Base-by-base conservation (phyloP, 1,284 basidiomycete species). In the Irpex sp. region DNA sequence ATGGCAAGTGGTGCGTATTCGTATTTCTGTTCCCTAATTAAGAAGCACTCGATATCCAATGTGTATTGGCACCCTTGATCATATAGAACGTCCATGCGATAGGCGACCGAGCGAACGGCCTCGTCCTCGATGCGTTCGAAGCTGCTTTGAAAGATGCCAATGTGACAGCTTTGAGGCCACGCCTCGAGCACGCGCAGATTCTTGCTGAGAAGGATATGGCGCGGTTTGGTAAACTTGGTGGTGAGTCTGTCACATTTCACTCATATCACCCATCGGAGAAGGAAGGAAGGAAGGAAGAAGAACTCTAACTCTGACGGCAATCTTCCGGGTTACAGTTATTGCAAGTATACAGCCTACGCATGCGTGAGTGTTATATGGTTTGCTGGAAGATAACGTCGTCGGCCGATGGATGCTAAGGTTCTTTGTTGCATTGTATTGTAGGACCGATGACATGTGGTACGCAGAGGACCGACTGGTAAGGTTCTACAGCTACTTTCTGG, bases 111-210 rank as follows among this genome's bases (percentile, higher is more conserved):
- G 94, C 95, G 37, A 97, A 97, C 71, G 83, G 88, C 33, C 81
- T 95, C 49, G 89, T 96, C 9, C 76, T 97, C 33, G 87, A 95
- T 71, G 87, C 88, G 0, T 94, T 95, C 68, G 92, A 94, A 74
- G 78, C 80, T 15, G 83, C 87, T 1, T 74, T 93, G 53, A 73
- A 81, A 56, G 81, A 82, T 26, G 79, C 78, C 19, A 83, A 89
- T 68, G 83, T 89, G 11, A 80, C 81, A 37, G 81, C 84, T n/a
- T 77, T 88, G 53, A 81, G 94, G 47, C 89, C 93, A 57, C 85
- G 95, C 21, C 83, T 97, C 31, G 95, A 97, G 73, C 95, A 97
- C 75, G 93, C 93, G 3, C 95, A 97, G 75, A 88, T 97, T 70
- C 80, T 95, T 74, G 86, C 85, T 0, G 77, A 80, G 31, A 79